Evolutionary conservation across 345 rosid species (phyloP).

Genomic region (Sonneratia alba): DNA sequence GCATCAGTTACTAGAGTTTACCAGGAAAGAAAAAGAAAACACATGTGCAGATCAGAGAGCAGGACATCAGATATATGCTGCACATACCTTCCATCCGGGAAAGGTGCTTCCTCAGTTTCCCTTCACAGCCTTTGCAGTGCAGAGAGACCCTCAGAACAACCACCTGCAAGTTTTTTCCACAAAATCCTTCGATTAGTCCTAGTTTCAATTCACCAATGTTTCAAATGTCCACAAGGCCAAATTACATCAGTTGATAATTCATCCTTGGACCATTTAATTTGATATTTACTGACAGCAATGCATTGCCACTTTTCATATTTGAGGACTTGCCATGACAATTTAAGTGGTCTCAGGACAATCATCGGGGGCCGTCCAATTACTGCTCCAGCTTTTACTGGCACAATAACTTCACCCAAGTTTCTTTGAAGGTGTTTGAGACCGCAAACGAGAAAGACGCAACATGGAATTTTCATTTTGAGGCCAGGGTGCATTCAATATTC

Average conservation of each 20-base stretch:
- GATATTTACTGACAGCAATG: neutral
- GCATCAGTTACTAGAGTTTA: too few species aligned
- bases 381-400: neutral
- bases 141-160: slow-evolving; percentile 46
- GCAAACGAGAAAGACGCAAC: neutral
- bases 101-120: slow-evolving; percentile 39
- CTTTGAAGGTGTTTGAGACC: neutral
- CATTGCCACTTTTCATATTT: neutral
- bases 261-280: neutral
- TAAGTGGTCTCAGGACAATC: neutral
- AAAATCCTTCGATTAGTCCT: neutral
- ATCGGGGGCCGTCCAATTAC: neutral
- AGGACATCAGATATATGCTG: too few species aligned
- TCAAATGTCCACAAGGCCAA: neutral
- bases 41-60: too few species aligned
- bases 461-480: neutral
- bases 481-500: neutral
- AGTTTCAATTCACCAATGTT: neutral
- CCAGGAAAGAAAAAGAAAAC: too few species aligned
- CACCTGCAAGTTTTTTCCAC: slow-evolving; percentile 18
- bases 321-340: neutral
- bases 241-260: neutral
- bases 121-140: slow-evolving; percentile 48
- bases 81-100: slow-evolving; percentile 45
- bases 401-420: neutral